Evolutionary conservation across 257 asterid species (phyloP), one percentile per base, ranked within the genome.

Genomic region (Eucommia ulmoides): DNA sequence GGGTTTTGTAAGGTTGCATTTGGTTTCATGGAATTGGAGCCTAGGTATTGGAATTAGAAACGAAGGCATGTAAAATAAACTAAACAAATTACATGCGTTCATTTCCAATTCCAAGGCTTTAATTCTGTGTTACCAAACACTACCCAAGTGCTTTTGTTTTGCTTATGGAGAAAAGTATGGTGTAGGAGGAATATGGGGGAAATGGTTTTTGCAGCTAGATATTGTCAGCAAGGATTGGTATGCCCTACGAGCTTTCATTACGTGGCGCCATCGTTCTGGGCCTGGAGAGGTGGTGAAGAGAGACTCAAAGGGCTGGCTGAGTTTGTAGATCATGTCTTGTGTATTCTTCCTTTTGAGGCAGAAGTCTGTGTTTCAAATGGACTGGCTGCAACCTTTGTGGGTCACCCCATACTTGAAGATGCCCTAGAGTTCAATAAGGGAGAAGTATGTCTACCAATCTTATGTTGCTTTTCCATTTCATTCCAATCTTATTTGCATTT

Each of bases 181-280:
- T 60, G 71, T 70, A 63, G 72, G n/a, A n/a, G n/a, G n/a, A 69
- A 73, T 66, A 57, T 23, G 51, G 58, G 70, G 51, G 63, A 63
- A 69, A 69, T 72, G 64, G 65, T 63, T 82, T 75, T 70, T 84
- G 80, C 93, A 88, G 96, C 72, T 76, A 67, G 66, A 56, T 80
- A 64, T 57, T 64, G 67, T 56, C 64, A 66, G 51, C 67, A 70
- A 46, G 73, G 75, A 33, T 33, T 64, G 48, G 54, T 54, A 60
- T 48, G 71, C 61, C 88, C 96, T 24, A 75, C 29, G 33, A 94
- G 81, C 67, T 91, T 85, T 69, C 96, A 91, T 69, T 91, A 85
- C 46, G 94, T 91, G 19, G 85, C 98, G 23, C 96, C 98, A 4
- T 91, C 98, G 49, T 91, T 85, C 73, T 91, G 98, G 98, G 94